Evolutionary conservation across 1,284 basidiomycete genomes (phyloP).

Genomic region (Ceratobasidium sp.): DNA sequence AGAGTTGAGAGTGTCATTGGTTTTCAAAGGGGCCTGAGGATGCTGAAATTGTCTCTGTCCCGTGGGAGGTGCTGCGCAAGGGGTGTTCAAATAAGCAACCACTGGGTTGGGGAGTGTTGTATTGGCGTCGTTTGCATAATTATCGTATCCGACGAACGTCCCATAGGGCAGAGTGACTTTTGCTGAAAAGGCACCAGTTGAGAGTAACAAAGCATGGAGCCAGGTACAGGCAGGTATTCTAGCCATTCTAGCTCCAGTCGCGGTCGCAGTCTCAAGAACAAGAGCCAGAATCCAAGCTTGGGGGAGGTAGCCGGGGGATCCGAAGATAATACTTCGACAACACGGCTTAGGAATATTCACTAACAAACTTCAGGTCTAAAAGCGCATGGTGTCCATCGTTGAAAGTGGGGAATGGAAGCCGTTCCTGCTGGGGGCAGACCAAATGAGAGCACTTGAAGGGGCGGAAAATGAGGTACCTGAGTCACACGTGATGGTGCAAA

Average conservation of each 20-base stretch:
- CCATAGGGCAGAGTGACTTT: slow-evolving; percentile 15
- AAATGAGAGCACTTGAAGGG: no score
- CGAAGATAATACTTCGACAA: no score
- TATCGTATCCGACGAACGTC: slow-evolving; percentile 19
- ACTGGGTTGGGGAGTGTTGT: slow-evolving; percentile 6
- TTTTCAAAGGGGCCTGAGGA: slow-evolving; percentile 17
- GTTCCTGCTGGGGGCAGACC: no score
- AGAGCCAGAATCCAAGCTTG: no score
- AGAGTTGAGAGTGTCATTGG: not conserved
- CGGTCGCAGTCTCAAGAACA: no score
- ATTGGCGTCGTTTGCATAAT: slow-evolving; percentile 15
- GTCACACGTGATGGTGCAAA: no score
- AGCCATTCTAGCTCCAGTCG: not conserved
- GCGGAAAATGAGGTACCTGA: no score
- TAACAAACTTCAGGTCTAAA: no score
- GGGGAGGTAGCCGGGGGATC: no score
- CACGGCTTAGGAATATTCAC: no score
- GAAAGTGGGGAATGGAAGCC: no score
- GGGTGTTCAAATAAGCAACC: slow-evolving; percentile 30
- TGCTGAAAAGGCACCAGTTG: not conserved
- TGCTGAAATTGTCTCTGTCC: slow-evolving; percentile 15
- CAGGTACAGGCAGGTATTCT: not conserved
- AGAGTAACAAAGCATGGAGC: not conserved
- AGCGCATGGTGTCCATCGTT: no score
- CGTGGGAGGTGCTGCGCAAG: slow-evolving; percentile 36